Conservation (phyloP, 1,284 basidiomycete species). For the Malassezia caprae region DNA sequence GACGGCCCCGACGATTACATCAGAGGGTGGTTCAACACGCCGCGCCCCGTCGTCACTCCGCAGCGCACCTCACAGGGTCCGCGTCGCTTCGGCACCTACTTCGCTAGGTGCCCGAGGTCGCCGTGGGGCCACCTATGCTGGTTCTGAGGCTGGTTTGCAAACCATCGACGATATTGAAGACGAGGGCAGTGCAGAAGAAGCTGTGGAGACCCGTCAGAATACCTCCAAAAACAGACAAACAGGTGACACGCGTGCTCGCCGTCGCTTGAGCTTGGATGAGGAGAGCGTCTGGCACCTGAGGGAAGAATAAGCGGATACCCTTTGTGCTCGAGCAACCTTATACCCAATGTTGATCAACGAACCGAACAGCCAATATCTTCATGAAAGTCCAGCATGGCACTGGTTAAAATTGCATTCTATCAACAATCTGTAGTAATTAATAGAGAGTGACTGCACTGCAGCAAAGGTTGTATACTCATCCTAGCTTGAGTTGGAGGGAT, state of each 20-base stretch:
- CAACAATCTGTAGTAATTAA: not conserved
- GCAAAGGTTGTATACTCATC: not conserved
- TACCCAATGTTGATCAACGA: not conserved
- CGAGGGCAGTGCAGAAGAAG: not conserved
- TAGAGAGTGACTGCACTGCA: not conserved
- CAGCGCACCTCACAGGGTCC: not conserved
- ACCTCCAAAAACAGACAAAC: not conserved
- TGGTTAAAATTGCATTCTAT: not conserved
- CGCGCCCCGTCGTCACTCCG: slow-evolving; percentile 3
- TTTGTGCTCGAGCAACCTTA: not conserved
- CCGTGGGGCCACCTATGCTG: slow-evolving; percentile 28
- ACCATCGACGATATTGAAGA: not conserved
- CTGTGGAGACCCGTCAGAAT: not conserved
- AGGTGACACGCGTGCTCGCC: not conserved
- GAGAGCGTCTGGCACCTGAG: slow-evolving; percentile 15
- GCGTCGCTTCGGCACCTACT: slow-evolving; percentile 19
- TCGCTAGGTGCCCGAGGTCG: slow-evolving; percentile 29
- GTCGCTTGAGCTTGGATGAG: slow-evolving; percentile 6
- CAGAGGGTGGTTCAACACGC: slow-evolving; percentile 1
- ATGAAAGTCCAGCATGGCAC: not conserved
- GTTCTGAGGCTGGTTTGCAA: slow-evolving; percentile 10
- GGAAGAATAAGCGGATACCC: slow-evolving; percentile 1
- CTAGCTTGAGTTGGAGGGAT: not conserved
- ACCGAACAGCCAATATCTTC: not conserved
- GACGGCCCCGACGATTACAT: slow-evolving; percentile 13